Base-by-base conservation (phyloP, 768 basidiomycete genomes). In the Hydnomerulius pinastri region DNA sequence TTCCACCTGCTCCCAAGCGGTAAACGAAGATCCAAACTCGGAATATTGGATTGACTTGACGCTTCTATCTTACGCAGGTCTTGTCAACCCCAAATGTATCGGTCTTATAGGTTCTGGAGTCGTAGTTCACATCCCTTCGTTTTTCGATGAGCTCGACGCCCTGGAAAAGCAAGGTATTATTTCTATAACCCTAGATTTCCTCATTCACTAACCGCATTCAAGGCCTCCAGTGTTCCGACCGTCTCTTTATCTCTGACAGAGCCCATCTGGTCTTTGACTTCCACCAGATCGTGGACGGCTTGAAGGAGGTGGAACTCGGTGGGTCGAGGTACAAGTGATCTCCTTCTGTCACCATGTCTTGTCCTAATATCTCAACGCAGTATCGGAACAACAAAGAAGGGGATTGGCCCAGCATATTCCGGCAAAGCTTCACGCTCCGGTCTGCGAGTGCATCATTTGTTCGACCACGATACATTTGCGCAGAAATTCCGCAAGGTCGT, bases 191-290 rank as follows among this genome's bases (percentile, higher is more conserved):
- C 5, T 43, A 27, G 27, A 28, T 25, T n/a, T 4, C n/a, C 24
- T 24, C 11, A 15, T 15, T 2, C 15, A 48, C 58, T 60, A 32
- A 60, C 24, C 6, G 15, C 27, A 10, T 45, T 30, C 17, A 46
- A 97, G 95, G 96, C 17, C 82, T 99, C 35, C 79, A 88, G 62
- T 96, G 92, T 71, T 80, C 82, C 10, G 79, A 81, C 50, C 86
- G 97, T 28, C 72, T 99, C 17, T 89, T 97, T 67, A 78, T 99
- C 59, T 98, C 96, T 21, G 94, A 98, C 72, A 87, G 97, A 55
- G 92, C 97, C 4, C 92, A 96, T 56, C 85, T 99, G 53, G 97
- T 99, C 28, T 94, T 99, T 64, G 97, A 98, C 67, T 98, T 99
- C 70, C 97, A 99, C 72, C 97, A 99, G 75, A 98, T 98, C 63